Percentiles rank a stretch among this genome's conserved stretches.
phyloP scores from a whole-genome alignment of 805 yeast species.

The Candida arabinofermentans region DNA sequence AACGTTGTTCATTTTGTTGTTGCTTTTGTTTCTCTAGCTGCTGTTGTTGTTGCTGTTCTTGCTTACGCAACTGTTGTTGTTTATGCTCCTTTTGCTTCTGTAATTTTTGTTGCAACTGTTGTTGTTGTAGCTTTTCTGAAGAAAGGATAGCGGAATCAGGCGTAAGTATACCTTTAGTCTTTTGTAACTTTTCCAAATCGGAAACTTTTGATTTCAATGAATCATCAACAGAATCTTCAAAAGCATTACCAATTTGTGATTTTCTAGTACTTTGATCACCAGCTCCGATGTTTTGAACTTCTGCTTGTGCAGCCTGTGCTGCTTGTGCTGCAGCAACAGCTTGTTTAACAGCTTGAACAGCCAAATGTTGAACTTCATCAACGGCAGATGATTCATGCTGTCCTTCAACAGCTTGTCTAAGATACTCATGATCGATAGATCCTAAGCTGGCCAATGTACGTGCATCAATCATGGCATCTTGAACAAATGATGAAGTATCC shows the following conservation, averaged over 20 bases:
- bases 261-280: no score
- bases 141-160: no score
- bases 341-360: slow-evolving; percentile 29
- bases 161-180: no score
- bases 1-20: not conserved
- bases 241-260: not conserved
- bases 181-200: no score
- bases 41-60: not conserved
- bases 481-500: slow-evolving; percentile 47
- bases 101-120: not conserved
- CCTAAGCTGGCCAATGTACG: slow-evolving; percentile 51
- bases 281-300: slow-evolving; percentile 13
- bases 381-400: slow-evolving; percentile 19
- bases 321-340: slow-evolving; percentile 16
- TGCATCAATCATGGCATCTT: slow-evolving; percentile 68
- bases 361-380: slow-evolving; percentile 29
- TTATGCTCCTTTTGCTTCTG: slow-evolving; percentile 5
- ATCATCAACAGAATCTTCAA: no score
- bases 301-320: slow-evolving; percentile 17
- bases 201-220: not conserved
- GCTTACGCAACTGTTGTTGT: not conserved
- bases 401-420: slow-evolving; percentile 24
- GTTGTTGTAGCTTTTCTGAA: no score
- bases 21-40: slow-evolving; percentile 8
- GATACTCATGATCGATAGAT: slow-evolving; percentile 28